Evolutionary conservation across 208 protist species (phyloP), one percentile per base, ranked within the genome.

Genomic region (Entamoeba histolytica): DNA sequence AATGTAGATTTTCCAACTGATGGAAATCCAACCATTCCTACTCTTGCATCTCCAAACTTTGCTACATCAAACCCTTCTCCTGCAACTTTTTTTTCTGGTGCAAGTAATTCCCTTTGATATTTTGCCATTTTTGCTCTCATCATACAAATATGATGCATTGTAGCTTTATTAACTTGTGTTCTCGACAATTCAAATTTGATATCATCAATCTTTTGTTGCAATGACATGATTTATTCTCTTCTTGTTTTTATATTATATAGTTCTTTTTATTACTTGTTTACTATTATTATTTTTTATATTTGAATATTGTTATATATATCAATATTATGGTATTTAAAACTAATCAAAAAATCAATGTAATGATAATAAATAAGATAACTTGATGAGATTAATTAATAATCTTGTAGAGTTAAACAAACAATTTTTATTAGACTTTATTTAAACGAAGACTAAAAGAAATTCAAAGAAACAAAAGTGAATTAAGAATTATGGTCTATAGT

Each of bases 71-170:
- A 99, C n/a, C 96, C 96, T 52, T 95, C 93, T 17, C 95, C 95
- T 10, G 10, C n/a, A 35, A 96, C 96, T 12, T 55, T 44, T 61
- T 49, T 91, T 94, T 96, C 96, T 15, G 92, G 73, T 51, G 49
- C 93, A n/a, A 91, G 35, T 28, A 93, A 23, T 49, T 57, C 98
- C 57, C 97, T 96, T 94, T 97, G 98, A 17, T 99, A 96, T 95
- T 99, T 98, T 10, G 98, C 98, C 4, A 99, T 96, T 93, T 98
- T 98, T 8, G 98, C 98, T 95, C 99, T 99, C 50, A 99, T 96
- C 49, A 97, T 93, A 95, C 98, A 98, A 92, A 99, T 96, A 50
- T 96, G 95, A 50, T n/a, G 8, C 23, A 91, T 92, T 55, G 95
- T 96, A 8, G 91, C 87, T 57, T 96, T 96, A 47, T 96, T 96